Base-by-base conservation (phyloP, 2,329 filamentous ascomycete genomes). In the Calonectria pseudoturangicola region DNA sequence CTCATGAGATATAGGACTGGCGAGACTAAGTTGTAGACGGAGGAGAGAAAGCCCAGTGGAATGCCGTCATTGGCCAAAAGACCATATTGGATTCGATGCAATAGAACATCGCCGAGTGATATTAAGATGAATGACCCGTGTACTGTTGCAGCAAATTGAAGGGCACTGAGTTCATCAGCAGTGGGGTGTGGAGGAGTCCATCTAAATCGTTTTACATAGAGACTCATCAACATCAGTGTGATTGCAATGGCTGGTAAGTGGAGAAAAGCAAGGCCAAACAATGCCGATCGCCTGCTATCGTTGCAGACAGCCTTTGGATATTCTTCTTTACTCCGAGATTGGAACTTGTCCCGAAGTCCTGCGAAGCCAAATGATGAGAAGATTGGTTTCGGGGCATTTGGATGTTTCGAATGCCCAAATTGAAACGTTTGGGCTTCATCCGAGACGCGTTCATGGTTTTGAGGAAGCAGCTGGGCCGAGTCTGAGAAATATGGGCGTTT, bases 71-170 rank as follows among this genome's bases (percentile, higher is more conserved):
- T 30, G 13, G 18, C 18, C 15, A 58, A 30, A 1, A 58, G 30
- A 39, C 28, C 28, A 58, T 36, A 21, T 3, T 36, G 18, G 12
- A 58, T n/a, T 36, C 27, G 13, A 2, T 58, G 51, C 9, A 58
- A 30, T 6, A 58, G 30, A n/a, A 58, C 30, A 13, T 58, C 51
- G 9, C 18, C 30, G 6, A 58, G 28, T 8, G 27, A 58, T 21
- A 58, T 39, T 15, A 58, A 33, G 15, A 58, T 56, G 15, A 58
- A 58, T n/a, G 51, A 58, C n/a, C 39, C 51, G 30, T 58, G 51
- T 36, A 30, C 18, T 4, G n/a, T 58, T n/a, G 51, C 51, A 7
- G 28, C 51, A 58, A 36, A 58, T 58, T 58, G 51, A 10, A 58
- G 51, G 18, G 51, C 51, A 36, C 33, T 58, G 1, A 58, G n/a